Percentiles rank a stretch among this genome's conserved stretches.
Evolutionary conservation across 192 early-diverging fungal genomes (phyloP).

Genomic region (Glomus cerebriforme): DNA sequence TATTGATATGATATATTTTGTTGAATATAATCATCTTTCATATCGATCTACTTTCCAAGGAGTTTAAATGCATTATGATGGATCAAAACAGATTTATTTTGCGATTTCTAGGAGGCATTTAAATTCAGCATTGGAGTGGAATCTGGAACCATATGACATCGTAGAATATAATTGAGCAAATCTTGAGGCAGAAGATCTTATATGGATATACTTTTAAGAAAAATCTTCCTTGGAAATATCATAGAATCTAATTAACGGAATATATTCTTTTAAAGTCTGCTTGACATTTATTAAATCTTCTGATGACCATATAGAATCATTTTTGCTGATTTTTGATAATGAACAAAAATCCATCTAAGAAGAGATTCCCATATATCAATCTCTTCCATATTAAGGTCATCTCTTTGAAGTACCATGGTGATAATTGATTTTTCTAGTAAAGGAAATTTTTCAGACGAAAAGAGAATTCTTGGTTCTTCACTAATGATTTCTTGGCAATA

Average conservation of each 20-base stretch:
- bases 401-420: neutral
- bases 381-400: neutral
- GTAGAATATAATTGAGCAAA: neutral
- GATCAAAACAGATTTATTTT: neutral
- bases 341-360: neutral
- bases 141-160: neutral
- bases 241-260: conserved; percentile 7
- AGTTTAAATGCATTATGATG: neutral
- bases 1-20: neutral
- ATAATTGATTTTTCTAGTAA: neutral
- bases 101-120: neutral
- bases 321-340: neutral
- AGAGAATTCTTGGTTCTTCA: neutral
- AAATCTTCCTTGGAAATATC: conserved; percentile 1
- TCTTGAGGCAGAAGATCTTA: neutral
- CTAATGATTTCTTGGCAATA: neutral
- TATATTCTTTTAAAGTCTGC: neutral
- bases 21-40: neutral
- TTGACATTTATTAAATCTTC: neutral
- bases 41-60: neutral
- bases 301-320: neutral
- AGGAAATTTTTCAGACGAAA: neutral
- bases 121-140: neutral
- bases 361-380: neutral
- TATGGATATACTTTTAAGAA: conserved; percentile 5